Percentiles rank a stretch among this genome's conserved stretches.
These are phyloP conservation scores for Neodidymelliopsis sp. DNA, from an alignment of 2,329 filamentous ascomycete species.

Conservation along the genomic window DNA sequence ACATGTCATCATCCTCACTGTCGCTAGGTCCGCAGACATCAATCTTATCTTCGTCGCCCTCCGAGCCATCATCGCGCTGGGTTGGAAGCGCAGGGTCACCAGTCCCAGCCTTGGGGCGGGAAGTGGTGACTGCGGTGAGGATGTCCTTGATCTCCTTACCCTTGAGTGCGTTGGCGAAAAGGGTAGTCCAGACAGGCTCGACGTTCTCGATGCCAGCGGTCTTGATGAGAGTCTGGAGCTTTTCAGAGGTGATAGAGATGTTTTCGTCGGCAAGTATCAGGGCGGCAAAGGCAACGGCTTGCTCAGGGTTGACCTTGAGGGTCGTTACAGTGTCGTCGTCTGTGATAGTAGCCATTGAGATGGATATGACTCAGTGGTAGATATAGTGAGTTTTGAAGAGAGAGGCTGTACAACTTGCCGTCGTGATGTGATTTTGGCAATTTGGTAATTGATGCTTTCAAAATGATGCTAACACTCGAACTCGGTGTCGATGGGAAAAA, in stretches of 20 bases:
- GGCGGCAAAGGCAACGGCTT: constrained; percentile 92
- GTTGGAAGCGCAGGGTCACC: not conserved
- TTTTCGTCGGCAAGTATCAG: constrained; percentile 98
- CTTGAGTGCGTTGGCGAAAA: constrained; percentile 97
- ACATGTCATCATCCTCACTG: constrained; percentile 1
- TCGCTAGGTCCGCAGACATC: not conserved
- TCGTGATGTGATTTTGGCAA: no score
- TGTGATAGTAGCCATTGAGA: constrained; percentile 8
- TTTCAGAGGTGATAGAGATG: constrained; percentile 96
- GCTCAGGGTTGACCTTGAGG: constrained; percentile 27
- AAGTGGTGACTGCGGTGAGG: constrained; percentile 73
- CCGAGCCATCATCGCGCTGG: constrained; percentile 1
- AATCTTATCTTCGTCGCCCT: constrained; percentile 4
- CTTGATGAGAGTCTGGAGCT: constrained; percentile 89
- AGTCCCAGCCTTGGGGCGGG: constrained; percentile 46
- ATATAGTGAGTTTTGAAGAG: not conserved
- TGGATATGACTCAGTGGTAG: not conserved
- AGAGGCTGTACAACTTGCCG: not conserved
- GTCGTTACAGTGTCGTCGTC: not conserved
- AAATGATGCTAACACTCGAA: not conserved
- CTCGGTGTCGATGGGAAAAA: constrained; percentile 2
- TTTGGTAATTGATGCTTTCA: not conserved
- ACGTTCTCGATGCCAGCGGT: constrained; percentile 85
- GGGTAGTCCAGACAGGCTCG: constrained; percentile 95
- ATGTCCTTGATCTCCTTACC: constrained; percentile 90